Base-by-base conservation (phyloP, 208 protist species). In the Trypanosoma caninum region DNA sequence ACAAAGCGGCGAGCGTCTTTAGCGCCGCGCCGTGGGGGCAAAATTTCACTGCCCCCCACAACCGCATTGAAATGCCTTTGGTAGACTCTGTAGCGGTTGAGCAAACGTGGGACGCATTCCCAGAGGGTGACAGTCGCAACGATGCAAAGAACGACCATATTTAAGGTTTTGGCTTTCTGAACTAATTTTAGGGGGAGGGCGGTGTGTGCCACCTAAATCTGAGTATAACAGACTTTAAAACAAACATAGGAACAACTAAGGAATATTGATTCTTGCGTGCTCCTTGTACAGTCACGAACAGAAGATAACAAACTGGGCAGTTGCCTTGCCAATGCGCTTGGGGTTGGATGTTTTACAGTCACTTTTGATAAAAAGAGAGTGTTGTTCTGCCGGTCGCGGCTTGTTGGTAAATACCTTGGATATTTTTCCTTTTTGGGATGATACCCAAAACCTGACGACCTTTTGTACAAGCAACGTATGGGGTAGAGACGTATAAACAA, bases 211-310 rank as follows among this genome's bases (percentile, higher is more conserved):
- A 23, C 28, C 25, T 84, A 30, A 31, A 77, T 31, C 53, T 84
- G 2, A 73, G 78, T 33, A 41, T 84, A 31, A 84, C 78, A 13
- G 78, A 84, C 37, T 84, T 80, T 58, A 84, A 78, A 59, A 55
- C 55, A 4, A 76, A 25, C 53, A 70, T 74, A 2, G 78, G 78
- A 31, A 77, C 73, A 6, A 67, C 64, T n/a, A 9, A 44, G 40
- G 1, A 56, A 80, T 54, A 23, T 80, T 8, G 0, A 6, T 4
- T 3, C 13, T 2, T 76, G 69, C 33, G 18, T 16, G 23, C 11
- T 67, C 4, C 27, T 74, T 50, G 50, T n/a, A n/a, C 61, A 1
- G n/a, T 23, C 11, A 14, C 0, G 11, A 10, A 38, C 34, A 38
- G 34, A 20, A 20, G 38, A 22, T 33, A 31, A 11, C 22, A 28